Base-by-base conservation (phyloP, 192 early-diverging fungal species). In the Coemansia sp. region DNA sequence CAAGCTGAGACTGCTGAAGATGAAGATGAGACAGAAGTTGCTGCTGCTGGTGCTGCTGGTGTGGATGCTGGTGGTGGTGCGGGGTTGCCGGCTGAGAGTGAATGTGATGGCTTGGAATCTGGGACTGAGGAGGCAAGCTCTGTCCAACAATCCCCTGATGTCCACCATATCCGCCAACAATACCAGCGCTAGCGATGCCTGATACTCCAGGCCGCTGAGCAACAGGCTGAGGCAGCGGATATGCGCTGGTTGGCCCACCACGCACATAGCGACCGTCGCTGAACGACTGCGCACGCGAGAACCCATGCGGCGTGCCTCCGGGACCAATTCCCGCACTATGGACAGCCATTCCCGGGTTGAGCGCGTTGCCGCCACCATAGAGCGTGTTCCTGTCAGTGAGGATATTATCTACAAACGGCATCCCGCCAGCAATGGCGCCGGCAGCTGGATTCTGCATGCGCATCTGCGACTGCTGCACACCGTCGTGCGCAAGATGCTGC, bases 161-260 rank as follows among this genome's bases (percentile, higher is more conserved):
- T 12, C 70, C 61, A 25, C 1, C 25, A 62, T 70, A 72, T 43
- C 58, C 54, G 22, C 69, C 61, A 41, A 46, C 61, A 46, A 69
- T 41, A 7, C 69, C 70, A 3, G 73, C 70, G 42, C 78, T 71
- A 3, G 69, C 56, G 57, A 75, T 57, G 0, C 78, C 78, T 40
- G 69, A 50, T 22, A 64, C 38, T 12, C 59, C 62, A 17, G 78
- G 78, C 60, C 70, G 66, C 67, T 75, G 78, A 32, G 78, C 78
- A 50, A 81, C 67, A 13, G 78, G 78, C 67, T 81, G 78, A 11
- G 78, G 78, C 63, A 81, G 42, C 13, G 78, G 73, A 22, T 81
- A 81, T 6, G 78, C 78, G 67, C 78, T 81, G 6, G 70, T 66
- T 11, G 78, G 67, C 3, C 71, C 77, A 12, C 54, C 65, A 8